A percentile compares a stretch with the other conserved stretches of the same genome.
Evolutionary conservation across 441 rosid genomes (phyloP).

Genomic region (Codiaeum variegatum): DNA sequence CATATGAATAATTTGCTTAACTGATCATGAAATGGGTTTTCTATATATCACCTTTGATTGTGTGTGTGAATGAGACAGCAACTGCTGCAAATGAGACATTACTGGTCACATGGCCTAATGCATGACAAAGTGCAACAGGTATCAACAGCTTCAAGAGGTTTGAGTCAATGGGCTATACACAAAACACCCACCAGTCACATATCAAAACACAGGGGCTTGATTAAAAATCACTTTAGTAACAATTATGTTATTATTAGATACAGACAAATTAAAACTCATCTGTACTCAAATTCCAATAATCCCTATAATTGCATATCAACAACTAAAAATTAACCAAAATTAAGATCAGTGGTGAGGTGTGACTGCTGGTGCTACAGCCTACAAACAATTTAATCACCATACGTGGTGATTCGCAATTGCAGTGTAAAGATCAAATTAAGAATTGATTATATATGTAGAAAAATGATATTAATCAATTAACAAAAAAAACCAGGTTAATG

Average conservation of each 20-base stretch:
- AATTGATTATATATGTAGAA: background rate
- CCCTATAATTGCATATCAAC: no score
- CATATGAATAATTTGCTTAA: slow-evolving; percentile 1
- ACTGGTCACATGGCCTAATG: slow-evolving; percentile 83
- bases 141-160: slow-evolving; percentile 71
- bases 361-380: background rate
- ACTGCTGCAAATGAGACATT: slow-evolving; percentile 93
- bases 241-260: background rate
- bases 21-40: background rate
- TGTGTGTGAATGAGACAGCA: slow-evolving; percentile 95
- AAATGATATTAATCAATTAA: background rate
- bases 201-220: background rate
- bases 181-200: slow-evolving; percentile 11
- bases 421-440: background rate
- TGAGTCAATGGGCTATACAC: slow-evolving; percentile 68
- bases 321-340: background rate
- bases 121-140: slow-evolving; percentile 90
- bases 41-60: slow-evolving; percentile 59
- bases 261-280: background rate
- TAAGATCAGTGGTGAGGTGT: background rate
- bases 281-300: background rate
- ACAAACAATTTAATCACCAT: background rate
- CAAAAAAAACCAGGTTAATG: background rate
- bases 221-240: background rate
- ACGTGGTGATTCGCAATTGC: background rate